A percentile compares a stretch with the other conserved stretches of the same genome.
Conservation (phyloP, 352 stramenopile genomes). For the Phytopythium delawarense region DNA sequence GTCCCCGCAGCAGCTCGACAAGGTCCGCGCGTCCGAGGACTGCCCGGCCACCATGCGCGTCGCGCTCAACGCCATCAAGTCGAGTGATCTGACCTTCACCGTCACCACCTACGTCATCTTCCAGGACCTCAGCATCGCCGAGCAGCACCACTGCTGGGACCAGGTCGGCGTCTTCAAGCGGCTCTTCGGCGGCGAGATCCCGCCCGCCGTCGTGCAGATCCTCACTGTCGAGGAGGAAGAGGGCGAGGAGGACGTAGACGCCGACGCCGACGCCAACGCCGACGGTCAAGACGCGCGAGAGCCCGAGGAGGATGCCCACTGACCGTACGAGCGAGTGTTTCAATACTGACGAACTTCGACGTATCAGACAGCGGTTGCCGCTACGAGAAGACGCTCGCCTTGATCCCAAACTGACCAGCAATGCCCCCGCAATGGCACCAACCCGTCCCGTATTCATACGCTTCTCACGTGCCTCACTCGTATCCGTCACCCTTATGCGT, state of each 20-base stretch:
- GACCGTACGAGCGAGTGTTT: neutral
- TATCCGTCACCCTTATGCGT: neutral
- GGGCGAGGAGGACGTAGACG: neutral
- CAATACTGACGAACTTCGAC: too few relatives aligned
- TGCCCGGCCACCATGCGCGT: constrained; percentile 64
- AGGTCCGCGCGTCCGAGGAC: constrained; percentile 65
- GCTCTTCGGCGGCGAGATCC: constrained; percentile 74
- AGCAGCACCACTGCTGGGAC: constrained; percentile 83
- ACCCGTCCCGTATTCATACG: neutral
- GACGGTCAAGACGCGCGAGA: neutral
- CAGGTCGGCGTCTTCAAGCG: constrained; percentile 80
- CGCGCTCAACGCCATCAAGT: constrained; percentile 72
- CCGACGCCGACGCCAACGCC: neutral
- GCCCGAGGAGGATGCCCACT: neutral
- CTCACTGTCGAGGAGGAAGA: constrained; percentile 37
- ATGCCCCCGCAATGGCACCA: neutral
- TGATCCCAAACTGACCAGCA: neutral
- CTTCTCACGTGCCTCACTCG: neutral
- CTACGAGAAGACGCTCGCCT: too few relatives aligned
- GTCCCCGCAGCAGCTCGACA: constrained; percentile 48
- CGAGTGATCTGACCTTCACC: constrained; percentile 77
- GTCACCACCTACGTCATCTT: constrained; percentile 85
- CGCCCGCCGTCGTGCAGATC: constrained; percentile 45
- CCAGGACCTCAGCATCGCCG: constrained; percentile 57
- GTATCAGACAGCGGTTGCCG: too few relatives aligned